Percentiles rank a stretch among this genome's conserved stretches.
These are phyloP conservation scores for Huntiella moniliformis DNA, from an alignment of 2,329 filamentous ascomycete genomes.

Conservation along the genomic window DNA sequence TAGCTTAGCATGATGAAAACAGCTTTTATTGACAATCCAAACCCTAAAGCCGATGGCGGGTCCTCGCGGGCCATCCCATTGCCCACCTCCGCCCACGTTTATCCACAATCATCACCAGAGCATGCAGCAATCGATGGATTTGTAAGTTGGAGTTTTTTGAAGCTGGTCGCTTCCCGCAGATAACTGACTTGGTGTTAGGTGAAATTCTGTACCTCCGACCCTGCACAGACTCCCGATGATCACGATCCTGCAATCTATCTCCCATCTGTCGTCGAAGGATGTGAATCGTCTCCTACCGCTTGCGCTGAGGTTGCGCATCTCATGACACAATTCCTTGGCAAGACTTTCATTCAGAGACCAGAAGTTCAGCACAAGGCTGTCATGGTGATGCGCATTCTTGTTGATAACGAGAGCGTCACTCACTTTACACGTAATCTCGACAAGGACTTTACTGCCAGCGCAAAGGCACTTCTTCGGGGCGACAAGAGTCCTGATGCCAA, in stretches of 20 bases:
- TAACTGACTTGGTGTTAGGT: neutral
- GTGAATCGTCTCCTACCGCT: conserved; percentile 77
- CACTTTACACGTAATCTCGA: conserved; percentile 87
- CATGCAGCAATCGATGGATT: conserved; percentile 8
- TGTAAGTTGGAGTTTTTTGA: neutral
- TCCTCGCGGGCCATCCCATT: neutral
- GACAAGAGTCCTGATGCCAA: conserved; percentile 58
- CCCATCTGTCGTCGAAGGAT: conserved; percentile 81
- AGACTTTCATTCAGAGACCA: conserved; percentile 44
- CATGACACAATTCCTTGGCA: conserved; percentile 66
- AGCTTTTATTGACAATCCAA: no score
- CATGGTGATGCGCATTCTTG: conserved; percentile 83
- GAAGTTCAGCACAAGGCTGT: conserved; percentile 86
- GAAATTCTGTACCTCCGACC: conserved; percentile 9
- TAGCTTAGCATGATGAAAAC: no score
- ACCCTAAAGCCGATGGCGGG: no score
- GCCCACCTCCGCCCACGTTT: conserved; percentile 1
- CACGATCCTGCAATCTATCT: conserved; percentile 76
- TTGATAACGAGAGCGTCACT: conserved; percentile 65
- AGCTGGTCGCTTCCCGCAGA: no score
- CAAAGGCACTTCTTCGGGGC: conserved; percentile 56
- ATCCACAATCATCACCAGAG: conserved; percentile 8
- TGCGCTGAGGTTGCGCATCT: conserved; percentile 62
- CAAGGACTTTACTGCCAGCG: conserved; percentile 57
- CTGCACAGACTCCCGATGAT: conserved; percentile 6